Evolutionary conservation across 2,329 filamentous ascomycete species (phyloP), one percentile per base, ranked within the genome.

Genomic region (Zymoseptoria brevis): DNA sequence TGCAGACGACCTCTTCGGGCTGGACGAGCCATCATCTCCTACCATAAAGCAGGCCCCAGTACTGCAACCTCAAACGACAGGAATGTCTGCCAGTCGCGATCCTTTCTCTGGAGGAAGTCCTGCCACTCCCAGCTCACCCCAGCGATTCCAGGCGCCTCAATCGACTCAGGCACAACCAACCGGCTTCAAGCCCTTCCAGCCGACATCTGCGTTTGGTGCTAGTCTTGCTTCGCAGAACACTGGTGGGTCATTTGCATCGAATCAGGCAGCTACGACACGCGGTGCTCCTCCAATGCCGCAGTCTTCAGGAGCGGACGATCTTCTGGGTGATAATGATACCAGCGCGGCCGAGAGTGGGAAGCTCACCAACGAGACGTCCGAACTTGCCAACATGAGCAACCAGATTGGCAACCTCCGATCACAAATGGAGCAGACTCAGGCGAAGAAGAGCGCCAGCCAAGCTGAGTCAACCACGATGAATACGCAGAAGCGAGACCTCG

Each of bases 341-440:
- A 64, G 66, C 54, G 88, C 88, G 1, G 91, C 96, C 69, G 85
- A 92, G 57, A 93, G 87, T 75, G 94, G 88, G 74, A 95, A 89
- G 72, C 79, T 97, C 24, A 94, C 88, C 0, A 87, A 86, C 64
- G 94, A 99, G 71, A 94, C 92, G 2, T 87, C 89, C 0, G 94
- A 99, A 73, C 81, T 99, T 59, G 94, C 92, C 55, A 97, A 99
- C 71, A 81, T 99, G 67, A 96, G 93, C 0, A 97, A 96, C 73
- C 94, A 97, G 74, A 90, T 99, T 64, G 87, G 90, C 30, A 93
- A 89, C 2, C 77, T 99, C 57, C 88, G 92, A 0, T 95, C 87
- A 70, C 91, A 99, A 76, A 96, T 96, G 85, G 90, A 96, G 71
- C 90, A 93, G 66, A 88, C 96, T 1, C 90, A 96, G 72, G 84